These are phyloP conservation scores for Stephania cephalantha DNA, from an alignment of 164 flowering plant genomes.

Conservation along the genomic window DNA sequence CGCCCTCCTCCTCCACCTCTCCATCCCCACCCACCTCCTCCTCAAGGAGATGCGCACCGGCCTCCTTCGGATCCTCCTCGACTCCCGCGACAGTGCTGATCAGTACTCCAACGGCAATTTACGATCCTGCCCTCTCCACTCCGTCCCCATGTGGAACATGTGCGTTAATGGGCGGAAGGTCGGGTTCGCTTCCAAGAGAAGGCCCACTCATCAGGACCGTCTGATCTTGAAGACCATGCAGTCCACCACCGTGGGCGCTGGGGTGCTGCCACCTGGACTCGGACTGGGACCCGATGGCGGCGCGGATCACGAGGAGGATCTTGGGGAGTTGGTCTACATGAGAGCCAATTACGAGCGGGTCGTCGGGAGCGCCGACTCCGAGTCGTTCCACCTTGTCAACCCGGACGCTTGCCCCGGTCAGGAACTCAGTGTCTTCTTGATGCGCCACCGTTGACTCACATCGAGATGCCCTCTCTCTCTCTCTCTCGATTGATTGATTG, in stretches of 20 bases:
- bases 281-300: conserved; percentile 20
- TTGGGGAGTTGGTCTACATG: conserved; percentile 61
- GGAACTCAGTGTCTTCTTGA: conserved; percentile 81
- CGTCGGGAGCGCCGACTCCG: conserved; percentile 61
- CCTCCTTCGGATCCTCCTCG: conserved; percentile 68
- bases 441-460: conserved; percentile 33
- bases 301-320: too few relatives aligned
- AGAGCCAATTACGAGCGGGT: conserved; percentile 75
- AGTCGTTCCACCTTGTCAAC: conserved; percentile 72
- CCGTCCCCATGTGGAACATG: conserved; percentile 65
- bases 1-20: conserved; percentile 58
- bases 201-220: conserved; percentile 31
- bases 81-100: conserved; percentile 19
- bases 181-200: conserved; percentile 54
- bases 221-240: conserved; percentile 56
- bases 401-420: conserved; percentile 60
- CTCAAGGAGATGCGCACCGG: conserved; percentile 71
- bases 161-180: conserved; percentile 60
- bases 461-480: too few relatives aligned
- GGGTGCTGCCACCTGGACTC: conserved; percentile 49
- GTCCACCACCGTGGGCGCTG: conserved; percentile 68
- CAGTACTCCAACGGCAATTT: conserved; percentile 19
- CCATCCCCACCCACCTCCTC: conserved; percentile 49
- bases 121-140: conserved; percentile 39
- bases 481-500: too few relatives aligned